These are phyloP conservation scores for Hypoxylon lenormandii DNA, from an alignment of 495 filamentous ascomycete genomes.

Conservation along the genomic window DNA sequence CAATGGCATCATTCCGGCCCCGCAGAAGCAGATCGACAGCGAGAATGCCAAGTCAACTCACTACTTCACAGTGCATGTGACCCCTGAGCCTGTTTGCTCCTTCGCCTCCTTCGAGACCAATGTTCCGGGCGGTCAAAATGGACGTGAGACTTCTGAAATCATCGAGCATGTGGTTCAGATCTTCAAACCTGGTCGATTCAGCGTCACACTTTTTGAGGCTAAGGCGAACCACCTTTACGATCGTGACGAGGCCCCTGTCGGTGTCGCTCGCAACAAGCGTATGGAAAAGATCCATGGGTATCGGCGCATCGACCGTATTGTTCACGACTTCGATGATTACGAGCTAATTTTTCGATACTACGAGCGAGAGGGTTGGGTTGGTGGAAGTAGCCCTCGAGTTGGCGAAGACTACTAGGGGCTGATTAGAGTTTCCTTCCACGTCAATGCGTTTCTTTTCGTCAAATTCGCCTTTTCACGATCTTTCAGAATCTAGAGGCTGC, in stretches of 20 bases:
- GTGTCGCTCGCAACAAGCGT: constrained; percentile 65
- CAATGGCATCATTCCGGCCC: constrained; percentile 93
- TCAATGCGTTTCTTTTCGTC: constrained; percentile 9
- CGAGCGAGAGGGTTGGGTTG: constrained; percentile 90
- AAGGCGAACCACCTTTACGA: constrained; percentile 66
- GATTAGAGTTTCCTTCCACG: background rate
- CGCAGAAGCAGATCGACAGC: constrained; percentile 59
- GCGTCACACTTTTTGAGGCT: constrained; percentile 94
- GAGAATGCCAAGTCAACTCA: constrained; percentile 73
- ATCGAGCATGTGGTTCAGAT: constrained; percentile 93
- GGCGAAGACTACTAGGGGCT: constrained; percentile 61
- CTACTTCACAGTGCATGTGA: constrained; percentile 99
- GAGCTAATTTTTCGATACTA: constrained; percentile 97
- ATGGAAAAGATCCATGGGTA: constrained; percentile 91
- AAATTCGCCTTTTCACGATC: constrained; percentile 15
- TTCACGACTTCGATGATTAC: constrained; percentile 97
- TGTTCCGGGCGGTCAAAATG: constrained; percentile 88
- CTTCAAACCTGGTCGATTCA: constrained; percentile 96
- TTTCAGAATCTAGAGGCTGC: constrained; percentile 5
- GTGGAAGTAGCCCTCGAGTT: constrained; percentile 75
- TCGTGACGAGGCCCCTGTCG: constrained; percentile 56
- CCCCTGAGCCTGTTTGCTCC: constrained; percentile 96
- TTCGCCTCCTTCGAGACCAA: constrained; percentile 99
- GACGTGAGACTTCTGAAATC: constrained; percentile 87
- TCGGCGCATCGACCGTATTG: constrained; percentile 89